Base-by-base conservation (phyloP, 805 yeast species). In the Kuraishia borneana region DNA sequence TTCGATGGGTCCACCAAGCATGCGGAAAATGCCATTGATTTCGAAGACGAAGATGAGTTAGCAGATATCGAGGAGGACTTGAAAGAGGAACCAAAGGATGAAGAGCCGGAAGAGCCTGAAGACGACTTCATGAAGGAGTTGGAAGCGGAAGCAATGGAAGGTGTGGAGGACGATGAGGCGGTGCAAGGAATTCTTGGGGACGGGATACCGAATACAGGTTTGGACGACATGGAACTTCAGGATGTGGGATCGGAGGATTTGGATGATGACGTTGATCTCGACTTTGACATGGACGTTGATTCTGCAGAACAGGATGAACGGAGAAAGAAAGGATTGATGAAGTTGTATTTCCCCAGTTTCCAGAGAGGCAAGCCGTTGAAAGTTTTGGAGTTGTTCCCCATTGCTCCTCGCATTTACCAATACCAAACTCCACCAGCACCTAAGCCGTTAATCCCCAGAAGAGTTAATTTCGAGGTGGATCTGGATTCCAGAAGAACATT, bases 1-100 rank as follows among this genome's bases (percentile, higher is more conserved):
- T 53, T 53, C 35, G 68, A 60, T 21, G 77, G 71, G 14, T 60
- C 70, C 54, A 60, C 83, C 2, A 67, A 69, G 36, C 97, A 88
- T 54, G 88, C 92, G 1, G 95, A 74, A 5, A 89, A 88, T 53
- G 98, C 98, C 7, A 63, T 87, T 21, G 97, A 89, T 54, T 89
- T 83, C 51, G 96, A 84, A 48, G 95, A 84, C 51, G 94, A 83
- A 47, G 96, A 88, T 44, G 96, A 88, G 54, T 61, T 88, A 32
- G 96, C 96, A 0, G 96, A 88, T 18, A 96, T 88, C 31, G 94
- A 83, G 4, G 47, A 32, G 4, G 66, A 62, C 6, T 63, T 63
- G 23, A 61, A 52, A 21, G 62, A 55, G 35, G 63, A 57, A 29
- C 68, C 65, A 36, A 60, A 52, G 10, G 54, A 59, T 36, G 60